Base-by-base conservation (phyloP, 1,284 basidiomycete species). In the Coriolopsis trogii region DNA sequence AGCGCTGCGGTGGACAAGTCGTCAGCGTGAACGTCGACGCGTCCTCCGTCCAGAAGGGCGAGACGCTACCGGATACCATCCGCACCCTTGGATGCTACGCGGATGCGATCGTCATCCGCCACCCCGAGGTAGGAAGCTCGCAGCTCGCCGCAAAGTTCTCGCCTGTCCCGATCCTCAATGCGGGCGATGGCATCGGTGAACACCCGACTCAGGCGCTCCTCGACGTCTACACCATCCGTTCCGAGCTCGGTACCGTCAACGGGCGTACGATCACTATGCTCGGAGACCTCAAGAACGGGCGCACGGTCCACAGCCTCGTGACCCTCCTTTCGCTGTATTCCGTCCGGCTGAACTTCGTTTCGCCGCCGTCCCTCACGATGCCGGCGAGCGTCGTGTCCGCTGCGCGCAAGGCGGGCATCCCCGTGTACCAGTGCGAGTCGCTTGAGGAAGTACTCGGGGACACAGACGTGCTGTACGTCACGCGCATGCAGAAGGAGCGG, bases 391-490 rank as follows among this genome's bases (percentile, higher is more conserved):
- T 99, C 61, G 87, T 96, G 62, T 75, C 83, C 39, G 89, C 87
- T 16, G 93, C 91, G 16, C 84, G 87, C 56, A 91, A 89, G 65
- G 89, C 91, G 6, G 91, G 92, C n/a, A 75, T 92, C 25, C 77
- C 78, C 10, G 90, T 95, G 42, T 80, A 80, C 56, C 87, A 94
- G 65, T 91, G 89, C 66, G 88, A 92, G 61, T 87, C 85, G 30
- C 78, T 99, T 43, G 93, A 98, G 60, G 91, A 95, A 58, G 93
- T 97, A 7, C 80, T 99, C 29, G 84, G 79, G 4, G 89, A 92
- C 61, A 96, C 95, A n/a, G 97, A 99, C 66, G 97, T 99, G 23
- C 79, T 99, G 12, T 99, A 99, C 72, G 94, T 95, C 29, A 99
- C 97, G 2, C 84, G 97, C 24, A 84, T 99, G 15, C 97, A 99